These are phyloP conservation scores for Penicillium daleae DNA, from an alignment of 495 filamentous ascomycete genomes.

Conservation along the genomic window DNA sequence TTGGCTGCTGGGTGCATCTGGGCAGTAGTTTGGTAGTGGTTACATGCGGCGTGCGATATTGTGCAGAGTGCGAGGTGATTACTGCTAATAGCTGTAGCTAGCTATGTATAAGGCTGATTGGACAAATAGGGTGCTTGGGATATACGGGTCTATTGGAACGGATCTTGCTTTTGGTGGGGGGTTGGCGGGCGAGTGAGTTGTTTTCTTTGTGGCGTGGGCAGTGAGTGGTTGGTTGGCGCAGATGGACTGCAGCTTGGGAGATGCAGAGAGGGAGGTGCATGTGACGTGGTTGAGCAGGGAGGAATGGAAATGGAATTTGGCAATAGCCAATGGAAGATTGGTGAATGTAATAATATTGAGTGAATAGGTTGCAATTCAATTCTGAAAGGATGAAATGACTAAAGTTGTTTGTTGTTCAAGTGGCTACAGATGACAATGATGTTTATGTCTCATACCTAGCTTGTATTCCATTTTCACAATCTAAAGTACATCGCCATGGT, in stretches of 20 bases:
- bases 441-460: neutral
- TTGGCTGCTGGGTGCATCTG: neutral
- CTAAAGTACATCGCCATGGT: neutral
- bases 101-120: neutral
- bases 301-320: too few species aligned
- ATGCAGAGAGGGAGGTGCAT: neutral
- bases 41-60: neutral
- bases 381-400: too few species aligned
- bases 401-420: too few species aligned
- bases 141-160: neutral
- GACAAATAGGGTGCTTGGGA: neutral
- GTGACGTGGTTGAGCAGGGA: neutral
- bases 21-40: neutral
- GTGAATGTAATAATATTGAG: too few species aligned
- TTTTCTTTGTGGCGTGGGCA: neutral
- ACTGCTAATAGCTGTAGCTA: neutral
- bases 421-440: too few species aligned
- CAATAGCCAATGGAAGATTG: too few species aligned
- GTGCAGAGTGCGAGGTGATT: neutral
- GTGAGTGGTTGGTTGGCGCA: neutral
- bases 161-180: neutral
- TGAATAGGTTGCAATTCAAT: too few species aligned
- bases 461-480: neutral
- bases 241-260: neutral
- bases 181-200: neutral